phyloP scores from a whole-genome alignment of 2,329 filamentous ascomycete species.

The Paracorniculantispora psalliotae region DNA sequence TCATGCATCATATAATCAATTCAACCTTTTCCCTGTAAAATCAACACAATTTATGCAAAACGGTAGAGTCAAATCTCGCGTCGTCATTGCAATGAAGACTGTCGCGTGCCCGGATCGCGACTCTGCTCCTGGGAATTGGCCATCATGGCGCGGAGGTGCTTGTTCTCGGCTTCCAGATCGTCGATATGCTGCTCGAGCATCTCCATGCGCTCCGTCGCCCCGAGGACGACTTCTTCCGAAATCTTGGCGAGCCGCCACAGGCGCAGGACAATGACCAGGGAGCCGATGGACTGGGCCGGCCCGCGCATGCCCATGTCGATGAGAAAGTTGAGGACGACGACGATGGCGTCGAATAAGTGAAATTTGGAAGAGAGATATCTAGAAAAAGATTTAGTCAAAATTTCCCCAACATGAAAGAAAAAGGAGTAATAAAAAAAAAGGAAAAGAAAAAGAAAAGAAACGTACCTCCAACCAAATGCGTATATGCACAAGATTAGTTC shows the following conservation, averaged over 20 bases:
- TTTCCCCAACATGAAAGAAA: too few relatives aligned
- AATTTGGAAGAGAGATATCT: constrained; percentile 57
- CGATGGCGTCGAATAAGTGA: constrained; percentile 58
- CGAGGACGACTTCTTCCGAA: constrained; percentile 61
- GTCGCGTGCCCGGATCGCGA: neutral
- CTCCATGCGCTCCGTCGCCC: constrained; percentile 58
- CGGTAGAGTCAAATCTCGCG: neutral
- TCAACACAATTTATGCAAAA: neutral
- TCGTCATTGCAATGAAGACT: neutral
- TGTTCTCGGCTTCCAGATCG: constrained; percentile 45
- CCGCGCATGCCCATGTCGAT: constrained; percentile 58
- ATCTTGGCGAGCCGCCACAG: constrained; percentile 68
- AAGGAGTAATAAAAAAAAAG: neutral
- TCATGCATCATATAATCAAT: too few relatives aligned
- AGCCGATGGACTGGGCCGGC: constrained; percentile 57
- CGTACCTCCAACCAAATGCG: constrained; percentile 56
- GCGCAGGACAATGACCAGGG: constrained; percentile 61
- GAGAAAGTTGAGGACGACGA: constrained; percentile 58
- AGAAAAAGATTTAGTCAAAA: neutral
- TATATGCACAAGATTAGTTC: constrained; percentile 56
- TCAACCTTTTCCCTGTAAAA: too few relatives aligned
- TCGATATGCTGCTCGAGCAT: constrained; percentile 48
- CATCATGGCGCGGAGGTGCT: constrained; percentile 16
- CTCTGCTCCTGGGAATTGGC: neutral
- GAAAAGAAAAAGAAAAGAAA: constrained; percentile 11